A percentile compares a stretch with the other conserved stretches of the same genome.
These are phyloP conservation scores for Chaetomiaceae sp. DNA, from an alignment of 2,329 filamentous ascomycete genomes.

Conservation along the genomic window DNA sequence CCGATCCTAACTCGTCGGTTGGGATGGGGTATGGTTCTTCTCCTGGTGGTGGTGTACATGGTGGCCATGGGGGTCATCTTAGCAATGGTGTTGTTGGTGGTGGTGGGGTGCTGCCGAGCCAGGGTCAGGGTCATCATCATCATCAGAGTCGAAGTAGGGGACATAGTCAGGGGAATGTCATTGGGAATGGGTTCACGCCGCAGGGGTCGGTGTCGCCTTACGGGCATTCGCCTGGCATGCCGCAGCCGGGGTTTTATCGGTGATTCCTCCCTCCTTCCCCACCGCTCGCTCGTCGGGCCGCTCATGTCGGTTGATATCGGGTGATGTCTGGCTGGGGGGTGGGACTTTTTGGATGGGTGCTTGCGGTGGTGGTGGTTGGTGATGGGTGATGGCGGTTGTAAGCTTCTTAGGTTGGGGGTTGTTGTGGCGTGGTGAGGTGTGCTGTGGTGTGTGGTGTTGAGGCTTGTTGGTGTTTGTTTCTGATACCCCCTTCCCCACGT, in stretches of 20 bases:
- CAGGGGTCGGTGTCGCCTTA: constrained; percentile 43
- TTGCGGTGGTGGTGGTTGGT: not conserved
- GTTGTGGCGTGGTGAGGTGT: not conserved
- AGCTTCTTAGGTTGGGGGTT: not conserved
- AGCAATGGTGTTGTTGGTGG: constrained; percentile 17
- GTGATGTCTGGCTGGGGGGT: too few species aligned
- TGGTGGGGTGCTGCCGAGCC: not conserved
- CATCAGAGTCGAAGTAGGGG: too few species aligned
- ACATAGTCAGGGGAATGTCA: too few species aligned
- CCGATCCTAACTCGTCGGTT: too few species aligned
- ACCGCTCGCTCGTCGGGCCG: too few species aligned
- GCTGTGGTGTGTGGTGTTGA: not conserved
- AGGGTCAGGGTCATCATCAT: constrained; percentile 1
- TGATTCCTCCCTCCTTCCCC: not conserved
- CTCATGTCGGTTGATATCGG: too few species aligned
- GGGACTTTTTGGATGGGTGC: too few species aligned
- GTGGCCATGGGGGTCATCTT: constrained; percentile 24
- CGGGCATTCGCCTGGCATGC: constrained; percentile 38
- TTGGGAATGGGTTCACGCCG: constrained; percentile 36
- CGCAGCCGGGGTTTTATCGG: constrained; percentile 35
- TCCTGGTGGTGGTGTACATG: constrained; percentile 9
- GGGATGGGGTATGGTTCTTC: too few species aligned
- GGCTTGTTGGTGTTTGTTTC: not conserved
- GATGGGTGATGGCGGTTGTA: not conserved
- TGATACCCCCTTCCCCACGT: not conserved